Evolutionary conservation across 2,329 filamentous ascomycete species (phyloP).

Genomic region (Orbilia javanica): DNA sequence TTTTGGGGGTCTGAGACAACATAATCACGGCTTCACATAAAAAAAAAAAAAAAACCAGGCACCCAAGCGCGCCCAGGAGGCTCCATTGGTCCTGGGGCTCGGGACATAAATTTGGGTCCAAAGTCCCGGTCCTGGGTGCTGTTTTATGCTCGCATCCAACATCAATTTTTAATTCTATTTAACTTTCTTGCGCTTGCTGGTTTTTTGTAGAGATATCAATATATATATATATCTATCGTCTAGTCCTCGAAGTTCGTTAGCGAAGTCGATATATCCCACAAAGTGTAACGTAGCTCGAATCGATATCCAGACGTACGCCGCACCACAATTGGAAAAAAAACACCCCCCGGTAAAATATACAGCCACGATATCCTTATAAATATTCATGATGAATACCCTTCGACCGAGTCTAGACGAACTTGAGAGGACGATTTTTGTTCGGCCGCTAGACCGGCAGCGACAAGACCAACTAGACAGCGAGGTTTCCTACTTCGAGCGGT

Average conservation of each 20-base stretch:
- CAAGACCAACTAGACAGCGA: slow-evolving; percentile 44
- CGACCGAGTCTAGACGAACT: slow-evolving; percentile 48
- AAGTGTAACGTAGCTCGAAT: slow-evolving; percentile 32
- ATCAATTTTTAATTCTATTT: slow-evolving; percentile 2
- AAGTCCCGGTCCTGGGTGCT: slow-evolving; percentile 46
- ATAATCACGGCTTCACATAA: slow-evolving; percentile 19
- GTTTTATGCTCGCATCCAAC: slow-evolving; percentile 23
- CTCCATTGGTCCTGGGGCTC: slow-evolving; percentile 40
- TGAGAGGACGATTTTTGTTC: slow-evolving; percentile 42
- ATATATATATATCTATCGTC: slow-evolving; percentile 2
- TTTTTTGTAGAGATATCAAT: slow-evolving; percentile 4
- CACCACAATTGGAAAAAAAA: neutral
- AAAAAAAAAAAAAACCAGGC: slow-evolving; percentile 25
- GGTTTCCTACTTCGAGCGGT: slow-evolving; percentile 54
- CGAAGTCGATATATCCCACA: slow-evolving; percentile 13
- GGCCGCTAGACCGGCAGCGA: slow-evolving; percentile 36
- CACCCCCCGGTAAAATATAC: neutral
- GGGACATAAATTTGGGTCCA: slow-evolving; percentile 53
- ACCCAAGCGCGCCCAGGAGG: slow-evolving; percentile 34
- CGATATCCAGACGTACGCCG: neutral
- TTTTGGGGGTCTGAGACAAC: slow-evolving; percentile 14
- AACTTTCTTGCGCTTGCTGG: neutral
- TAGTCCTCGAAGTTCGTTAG: neutral
- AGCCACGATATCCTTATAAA: neutral
- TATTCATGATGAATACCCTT: slow-evolving; percentile 37